Evolutionary conservation across 257 asterid species (phyloP).

Genomic region (Catharanthus roseus): DNA sequence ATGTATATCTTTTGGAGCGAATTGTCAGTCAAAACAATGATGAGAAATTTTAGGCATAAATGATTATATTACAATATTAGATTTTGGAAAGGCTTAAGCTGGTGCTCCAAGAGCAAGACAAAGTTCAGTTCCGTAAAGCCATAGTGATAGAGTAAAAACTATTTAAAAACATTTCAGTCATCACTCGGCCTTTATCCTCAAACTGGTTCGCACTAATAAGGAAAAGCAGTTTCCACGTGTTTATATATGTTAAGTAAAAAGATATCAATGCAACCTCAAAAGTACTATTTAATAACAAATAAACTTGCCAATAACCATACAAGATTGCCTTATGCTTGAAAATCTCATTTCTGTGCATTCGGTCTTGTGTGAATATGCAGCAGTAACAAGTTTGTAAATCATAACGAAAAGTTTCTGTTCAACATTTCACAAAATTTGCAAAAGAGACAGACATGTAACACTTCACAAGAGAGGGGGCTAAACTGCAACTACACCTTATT

Average conservation of each 20-base stretch:
- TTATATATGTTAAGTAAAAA: not conserved
- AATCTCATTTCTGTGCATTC: not conserved
- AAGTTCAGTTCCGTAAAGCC: not conserved
- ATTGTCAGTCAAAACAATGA: conserved; percentile 16
- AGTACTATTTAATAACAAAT: not conserved
- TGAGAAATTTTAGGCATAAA: not conserved
- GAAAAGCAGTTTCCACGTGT: not conserved
- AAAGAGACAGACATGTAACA: not conserved
- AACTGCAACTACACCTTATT: no score
- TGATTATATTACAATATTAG: not conserved
- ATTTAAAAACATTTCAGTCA: not conserved
- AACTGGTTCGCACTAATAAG: not conserved
- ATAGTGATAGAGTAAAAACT: not conserved
- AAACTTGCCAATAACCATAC: not conserved
- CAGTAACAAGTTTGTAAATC: not conserved
- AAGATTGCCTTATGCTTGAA: not conserved
- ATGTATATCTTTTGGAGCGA: conserved; percentile 36
- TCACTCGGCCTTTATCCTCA: not conserved
- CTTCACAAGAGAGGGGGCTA: no score
- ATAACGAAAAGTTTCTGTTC: not conserved
- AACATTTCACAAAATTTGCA: not conserved
- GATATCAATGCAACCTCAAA: not conserved
- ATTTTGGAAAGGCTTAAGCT: not conserved
- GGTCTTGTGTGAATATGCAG: not conserved
- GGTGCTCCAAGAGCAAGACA: not conserved